Evolutionary conservation across 2,329 filamentous ascomycete genomes (phyloP).

Genomic region (Neoascochyta sp.): DNA sequence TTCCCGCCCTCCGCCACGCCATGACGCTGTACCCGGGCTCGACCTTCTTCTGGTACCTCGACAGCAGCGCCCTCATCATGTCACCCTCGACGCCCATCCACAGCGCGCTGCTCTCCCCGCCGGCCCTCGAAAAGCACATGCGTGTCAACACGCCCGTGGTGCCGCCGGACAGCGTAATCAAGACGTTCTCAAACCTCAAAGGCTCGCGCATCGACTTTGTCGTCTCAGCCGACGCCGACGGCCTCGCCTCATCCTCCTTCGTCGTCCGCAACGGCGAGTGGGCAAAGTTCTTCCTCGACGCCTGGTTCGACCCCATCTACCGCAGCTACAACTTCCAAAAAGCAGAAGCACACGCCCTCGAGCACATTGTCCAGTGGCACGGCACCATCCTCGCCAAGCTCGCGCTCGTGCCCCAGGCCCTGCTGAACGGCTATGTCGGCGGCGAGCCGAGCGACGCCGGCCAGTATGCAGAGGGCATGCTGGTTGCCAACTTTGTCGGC

Average conservation of each 20-base stretch:
- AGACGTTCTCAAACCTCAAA: conserved; percentile 80
- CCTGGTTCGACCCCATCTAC: conserved; percentile 95
- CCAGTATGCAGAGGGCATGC: conserved; percentile 76
- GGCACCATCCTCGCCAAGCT: conserved; percentile 89
- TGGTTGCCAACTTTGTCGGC: conserved; percentile 72
- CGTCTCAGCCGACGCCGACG: conserved; percentile 78
- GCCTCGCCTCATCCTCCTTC: conserved; percentile 72
- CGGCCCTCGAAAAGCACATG: conserved; percentile 72
- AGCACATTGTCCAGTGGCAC: conserved; percentile 70
- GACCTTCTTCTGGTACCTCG: conserved; percentile 82
- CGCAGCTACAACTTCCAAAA: conserved; percentile 95
- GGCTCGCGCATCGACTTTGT: conserved; percentile 76
- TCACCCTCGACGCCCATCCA: conserved; percentile 68
- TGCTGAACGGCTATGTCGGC: conserved; percentile 71
- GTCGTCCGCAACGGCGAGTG: conserved; percentile 81
- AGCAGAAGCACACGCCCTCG: conserved; percentile 85
- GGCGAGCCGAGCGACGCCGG: conserved; percentile 43
- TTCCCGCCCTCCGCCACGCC: conserved; percentile 85
- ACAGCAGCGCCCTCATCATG: conserved; percentile 84
- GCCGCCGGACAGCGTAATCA: conserved; percentile 94
- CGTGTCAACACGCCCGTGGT: conserved; percentile 81
- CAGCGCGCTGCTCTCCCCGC: conserved; percentile 64
- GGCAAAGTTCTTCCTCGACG: conserved; percentile 88
- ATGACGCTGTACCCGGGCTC: conserved; percentile 74
- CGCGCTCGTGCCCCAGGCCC: conserved; percentile 80